These are phyloP conservation scores for Claviceps digitariae DNA, from an alignment of 2,329 filamentous ascomycete genomes.

Conservation along the genomic window DNA sequence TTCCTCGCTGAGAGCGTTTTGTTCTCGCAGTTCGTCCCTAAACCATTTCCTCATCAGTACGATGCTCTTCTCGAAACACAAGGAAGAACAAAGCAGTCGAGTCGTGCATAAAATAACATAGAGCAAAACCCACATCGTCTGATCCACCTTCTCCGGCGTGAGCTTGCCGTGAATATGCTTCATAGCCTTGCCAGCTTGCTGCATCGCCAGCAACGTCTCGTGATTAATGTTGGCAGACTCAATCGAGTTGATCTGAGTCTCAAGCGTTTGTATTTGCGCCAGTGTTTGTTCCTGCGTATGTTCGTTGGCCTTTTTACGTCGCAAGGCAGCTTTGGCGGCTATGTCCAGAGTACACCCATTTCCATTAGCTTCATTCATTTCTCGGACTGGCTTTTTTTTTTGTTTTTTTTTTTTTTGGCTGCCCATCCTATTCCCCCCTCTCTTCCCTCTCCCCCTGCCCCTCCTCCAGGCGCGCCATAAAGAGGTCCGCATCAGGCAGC, in stretches of 20 bases:
- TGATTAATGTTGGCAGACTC: slow-evolving; percentile 98
- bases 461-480: no score
- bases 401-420: no score
- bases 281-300: slow-evolving; percentile 82
- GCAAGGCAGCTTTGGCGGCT: slow-evolving; percentile 83
- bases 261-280: slow-evolving; percentile 79
- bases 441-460: no score
- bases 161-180: slow-evolving; percentile 81
- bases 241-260: slow-evolving; percentile 92
- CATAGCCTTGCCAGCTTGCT: slow-evolving; percentile 83
- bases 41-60: neutral
- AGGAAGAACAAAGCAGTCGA: neutral
- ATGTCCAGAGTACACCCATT: slow-evolving; percentile 1
- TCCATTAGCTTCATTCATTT: slow-evolving; percentile 10
- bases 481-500: no score
- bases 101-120: neutral
- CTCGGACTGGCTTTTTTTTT: no score
- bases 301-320: slow-evolving; percentile 90
- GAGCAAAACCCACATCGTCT: slow-evolving; percentile 62
- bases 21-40: slow-evolving; percentile 82
- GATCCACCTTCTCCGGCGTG: slow-evolving; percentile 87
- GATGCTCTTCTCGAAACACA: neutral
- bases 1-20: slow-evolving; percentile 86
- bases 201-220: slow-evolving; percentile 89
- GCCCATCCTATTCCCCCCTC: no score